These are phyloP conservation scores for Daldinia loculata DNA, from an alignment of 495 filamentous ascomycete species.

Conservation along the genomic window DNA sequence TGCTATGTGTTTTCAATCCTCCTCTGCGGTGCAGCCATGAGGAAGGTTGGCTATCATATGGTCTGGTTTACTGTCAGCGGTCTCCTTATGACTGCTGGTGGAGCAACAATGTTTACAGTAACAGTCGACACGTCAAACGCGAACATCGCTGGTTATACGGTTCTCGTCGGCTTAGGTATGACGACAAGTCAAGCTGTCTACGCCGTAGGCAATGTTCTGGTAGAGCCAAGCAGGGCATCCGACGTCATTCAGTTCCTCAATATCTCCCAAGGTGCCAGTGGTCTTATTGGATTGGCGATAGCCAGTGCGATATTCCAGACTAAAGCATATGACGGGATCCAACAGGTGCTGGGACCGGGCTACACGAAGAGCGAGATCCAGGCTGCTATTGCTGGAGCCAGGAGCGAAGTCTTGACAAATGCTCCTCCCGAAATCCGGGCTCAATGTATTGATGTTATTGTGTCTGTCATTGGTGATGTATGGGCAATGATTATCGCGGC, in stretches of 20 bases:
- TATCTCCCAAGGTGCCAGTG: background rate
- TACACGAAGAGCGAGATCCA: background rate
- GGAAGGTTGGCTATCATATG: background rate
- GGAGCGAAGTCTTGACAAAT: background rate
- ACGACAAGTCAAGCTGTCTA: background rate
- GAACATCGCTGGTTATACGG: background rate
- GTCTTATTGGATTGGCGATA: background rate
- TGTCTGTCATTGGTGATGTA: background rate
- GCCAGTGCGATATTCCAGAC: background rate
- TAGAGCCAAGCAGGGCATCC: background rate
- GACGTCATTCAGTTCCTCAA: background rate
- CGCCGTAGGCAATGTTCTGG: background rate
- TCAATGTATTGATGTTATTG: background rate
- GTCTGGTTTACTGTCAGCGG: background rate
- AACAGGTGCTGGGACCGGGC: background rate
- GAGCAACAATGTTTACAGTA: background rate
- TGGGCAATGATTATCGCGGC: background rate
- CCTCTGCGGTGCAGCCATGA: background rate
- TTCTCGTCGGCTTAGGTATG: background rate
- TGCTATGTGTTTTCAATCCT: background rate
- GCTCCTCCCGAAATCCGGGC: background rate
- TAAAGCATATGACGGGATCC: background rate
- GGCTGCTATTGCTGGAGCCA: background rate
- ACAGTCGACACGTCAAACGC: background rate
- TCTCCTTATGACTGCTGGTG: background rate